Base-by-base conservation (phyloP, 2,329 filamentous ascomycete genomes). In the Westerdykella sp. region DNA sequence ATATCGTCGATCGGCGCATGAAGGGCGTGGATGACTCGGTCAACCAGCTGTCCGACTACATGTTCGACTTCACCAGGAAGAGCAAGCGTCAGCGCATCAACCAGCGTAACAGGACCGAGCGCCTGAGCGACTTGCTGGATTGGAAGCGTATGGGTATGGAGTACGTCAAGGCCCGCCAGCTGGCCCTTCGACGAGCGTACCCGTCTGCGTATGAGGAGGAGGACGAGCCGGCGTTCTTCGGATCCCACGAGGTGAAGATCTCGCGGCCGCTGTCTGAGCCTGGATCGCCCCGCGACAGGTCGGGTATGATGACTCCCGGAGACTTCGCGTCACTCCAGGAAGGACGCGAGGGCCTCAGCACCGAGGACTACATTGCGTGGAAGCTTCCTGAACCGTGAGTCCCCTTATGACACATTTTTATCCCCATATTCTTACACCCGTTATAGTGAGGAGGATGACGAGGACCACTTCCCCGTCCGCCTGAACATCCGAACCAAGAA, bases 141-240 rank as follows among this genome's bases (percentile, higher is more conserved):
- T 98, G 93, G 93, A 97, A 97, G 78, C 80, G 93, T 39, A 98
- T 98, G 93, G 93, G 93, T 16, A 84, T 97, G 83, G 93, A 98
- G 71, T 98, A 98, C 63, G 88, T 96, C 71, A 98, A 97, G 75
- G 93, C 93, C 28, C 81, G 93, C 39, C 93, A 97, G 68, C 71
- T 98, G 60, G 93, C 93, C 18, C 75, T 98, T 50, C 79, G 93
- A 59, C 80, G 93, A 68, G 93, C 93, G 15, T 98, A 97, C 68
- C 91, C 93, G 39, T 76, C 78, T 41, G 91, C 88, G 3, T 98
- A 95, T 66, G 77, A 80, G 37, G 76, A 75, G 35, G 79, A 81
- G 42, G 85, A 90, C 11, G 88, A 89, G 59, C 87, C 86, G 50
- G 86, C 93, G 64, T 93, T 90, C 70, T 95, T 97, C 60, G 87